Conservation (phyloP, 371 early-diverging fungal genomes). For the Mucor mucedo region DNA sequence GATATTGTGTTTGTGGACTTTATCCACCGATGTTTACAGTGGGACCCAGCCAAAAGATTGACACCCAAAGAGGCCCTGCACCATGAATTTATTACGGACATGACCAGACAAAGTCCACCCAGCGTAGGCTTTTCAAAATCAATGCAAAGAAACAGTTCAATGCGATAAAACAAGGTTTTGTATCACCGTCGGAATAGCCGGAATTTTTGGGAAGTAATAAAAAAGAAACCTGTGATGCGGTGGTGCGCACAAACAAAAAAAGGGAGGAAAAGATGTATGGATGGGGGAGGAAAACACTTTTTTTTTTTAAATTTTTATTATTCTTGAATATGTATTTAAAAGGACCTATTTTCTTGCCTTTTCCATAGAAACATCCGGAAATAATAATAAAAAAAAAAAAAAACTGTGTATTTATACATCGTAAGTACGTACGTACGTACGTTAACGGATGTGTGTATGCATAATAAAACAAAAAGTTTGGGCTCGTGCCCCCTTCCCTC, state of each 20-base stretch:
- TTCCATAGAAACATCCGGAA: neutral
- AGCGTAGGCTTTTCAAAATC: neutral
- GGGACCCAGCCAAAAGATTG: constrained; percentile 89
- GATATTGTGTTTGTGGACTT: constrained; percentile 85
- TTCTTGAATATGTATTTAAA: no score
- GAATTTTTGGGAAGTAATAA: neutral
- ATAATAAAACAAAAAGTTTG: no score
- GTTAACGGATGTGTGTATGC: no score
- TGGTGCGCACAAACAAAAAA: constrained; percentile 1
- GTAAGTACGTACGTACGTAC: neutral
- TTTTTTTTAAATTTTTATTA: neutral
- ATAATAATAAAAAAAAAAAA: neutral
- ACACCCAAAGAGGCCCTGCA: constrained; percentile 78
- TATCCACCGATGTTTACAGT: constrained; percentile 75
- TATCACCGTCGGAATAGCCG: constrained; percentile 18
- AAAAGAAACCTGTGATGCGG: constrained; percentile 2
- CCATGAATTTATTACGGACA: constrained; percentile 39
- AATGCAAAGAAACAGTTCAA: constrained; percentile 7
- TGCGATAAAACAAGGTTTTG: constrained; percentile 1
- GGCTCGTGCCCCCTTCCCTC: no score
- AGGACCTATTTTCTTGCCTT: neutral
- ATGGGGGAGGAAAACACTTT: neutral
- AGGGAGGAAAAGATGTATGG: neutral
- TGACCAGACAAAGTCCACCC: neutral
- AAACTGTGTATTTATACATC: neutral